Evolutionary conservation across 768 basidiomycete genomes (phyloP).

Genomic region (Naematelia aurantialba): DNA sequence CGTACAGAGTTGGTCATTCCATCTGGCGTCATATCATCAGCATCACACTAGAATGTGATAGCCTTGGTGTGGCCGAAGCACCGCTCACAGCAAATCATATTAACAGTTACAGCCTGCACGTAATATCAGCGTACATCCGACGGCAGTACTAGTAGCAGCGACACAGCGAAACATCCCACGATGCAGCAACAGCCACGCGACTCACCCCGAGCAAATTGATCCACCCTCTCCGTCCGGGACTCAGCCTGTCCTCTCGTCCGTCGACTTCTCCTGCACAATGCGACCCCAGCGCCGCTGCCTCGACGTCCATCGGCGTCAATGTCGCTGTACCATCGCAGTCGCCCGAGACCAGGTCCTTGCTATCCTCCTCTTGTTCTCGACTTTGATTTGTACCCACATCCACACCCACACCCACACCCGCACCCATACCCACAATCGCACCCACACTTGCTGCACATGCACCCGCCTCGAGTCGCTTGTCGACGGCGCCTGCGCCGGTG

Average conservation of each 20-base stretch:
- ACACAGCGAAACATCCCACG: neutral
- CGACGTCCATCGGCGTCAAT: too few relatives aligned
- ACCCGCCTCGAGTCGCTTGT: too few relatives aligned
- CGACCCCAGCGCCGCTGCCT: too few relatives aligned
- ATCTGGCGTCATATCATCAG: slow-evolving; percentile 11
- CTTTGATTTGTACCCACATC: too few relatives aligned
- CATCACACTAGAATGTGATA: neutral
- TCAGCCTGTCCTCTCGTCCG: neutral
- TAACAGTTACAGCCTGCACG: slow-evolving; percentile 21
- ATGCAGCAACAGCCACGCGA: neutral
- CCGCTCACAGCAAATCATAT: slow-evolving; percentile 26
- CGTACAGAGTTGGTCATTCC: slow-evolving; percentile 38
- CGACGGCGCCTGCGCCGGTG: too few relatives aligned
- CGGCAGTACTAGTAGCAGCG: neutral
- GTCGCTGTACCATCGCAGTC: too few relatives aligned
- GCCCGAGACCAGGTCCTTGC: too few relatives aligned
- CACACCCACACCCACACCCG: too few relatives aligned
- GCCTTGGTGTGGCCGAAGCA: neutral
- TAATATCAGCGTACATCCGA: neutral
- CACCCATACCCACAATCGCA: too few relatives aligned
- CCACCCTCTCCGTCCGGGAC: slow-evolving; percentile 21
- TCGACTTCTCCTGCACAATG: too few relatives aligned
- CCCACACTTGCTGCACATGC: too few relatives aligned
- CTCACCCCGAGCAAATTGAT: slow-evolving; percentile 19
- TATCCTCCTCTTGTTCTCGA: too few relatives aligned